Evolutionary conservation across 345 rosid genomes (phyloP).

Genomic region (Linum lewisii): DNA sequence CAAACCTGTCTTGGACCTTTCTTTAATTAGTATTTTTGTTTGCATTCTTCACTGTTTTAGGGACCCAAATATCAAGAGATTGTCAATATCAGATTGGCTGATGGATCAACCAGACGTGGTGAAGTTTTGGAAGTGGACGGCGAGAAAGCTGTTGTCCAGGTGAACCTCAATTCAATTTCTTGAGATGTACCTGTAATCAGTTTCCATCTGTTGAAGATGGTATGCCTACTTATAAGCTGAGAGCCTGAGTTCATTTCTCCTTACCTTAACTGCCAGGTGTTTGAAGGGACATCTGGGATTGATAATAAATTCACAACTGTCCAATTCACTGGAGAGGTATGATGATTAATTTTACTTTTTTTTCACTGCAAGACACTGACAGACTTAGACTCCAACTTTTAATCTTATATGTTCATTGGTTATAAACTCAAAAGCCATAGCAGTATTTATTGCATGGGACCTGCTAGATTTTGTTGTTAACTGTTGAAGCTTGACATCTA

Average conservation of each 20-base stretch:
- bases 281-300: constrained; percentile 94
- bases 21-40: neutral
- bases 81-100: constrained; percentile 87
- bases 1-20: neutral
- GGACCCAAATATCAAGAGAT: constrained; percentile 97
- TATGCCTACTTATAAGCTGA: neutral
- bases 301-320: constrained; percentile 89
- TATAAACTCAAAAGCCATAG: neutral
- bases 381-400: neutral
- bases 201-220: neutral
- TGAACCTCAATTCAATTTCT: constrained; percentile 9
- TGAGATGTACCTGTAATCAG: neutral
- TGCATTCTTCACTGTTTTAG: constrained; percentile 24
- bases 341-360: constrained; percentile 1
- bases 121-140: constrained; percentile 98
- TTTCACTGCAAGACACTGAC: neutral
- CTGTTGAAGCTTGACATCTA: neutral
- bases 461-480: neutral
- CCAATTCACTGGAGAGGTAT: constrained; percentile 93
- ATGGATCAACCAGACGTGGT: constrained; percentile 92
- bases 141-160: constrained; percentile 98
- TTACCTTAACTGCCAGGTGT: constrained; percentile 39
- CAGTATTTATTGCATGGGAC: neutral
- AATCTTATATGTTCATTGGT: neutral
- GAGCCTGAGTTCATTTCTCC: neutral